A percentile compares a stretch with the other conserved stretches of the same genome.
phyloP scores from a whole-genome alignment of 2,329 filamentous ascomycete species.

The Colletotrichum kahawae region DNA sequence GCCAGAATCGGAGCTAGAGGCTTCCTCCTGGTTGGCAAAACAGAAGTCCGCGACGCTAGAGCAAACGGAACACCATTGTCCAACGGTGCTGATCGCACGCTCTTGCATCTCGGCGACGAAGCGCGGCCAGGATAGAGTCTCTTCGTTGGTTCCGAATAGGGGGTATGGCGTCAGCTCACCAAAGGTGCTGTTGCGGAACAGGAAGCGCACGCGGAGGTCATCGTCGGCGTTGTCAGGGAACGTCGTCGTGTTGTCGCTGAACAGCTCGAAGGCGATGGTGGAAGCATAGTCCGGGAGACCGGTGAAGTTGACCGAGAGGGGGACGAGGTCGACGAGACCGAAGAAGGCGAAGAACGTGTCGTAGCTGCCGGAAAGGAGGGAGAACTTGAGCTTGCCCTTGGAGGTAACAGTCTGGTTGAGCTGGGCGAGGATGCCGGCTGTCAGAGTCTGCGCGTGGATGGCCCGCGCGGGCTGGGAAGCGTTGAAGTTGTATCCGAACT shows the following conservation, averaged over 20 bases:
- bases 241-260: conserved; percentile 25
- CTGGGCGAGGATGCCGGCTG: conserved; percentile 33
- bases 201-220: conserved; percentile 36
- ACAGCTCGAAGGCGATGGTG: conserved; percentile 41
- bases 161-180: conserved; percentile 32
- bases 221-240: conserved; percentile 30
- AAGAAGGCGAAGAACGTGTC: conserved; percentile 42
- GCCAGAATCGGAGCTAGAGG: background rate
- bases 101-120: conserved; percentile 33
- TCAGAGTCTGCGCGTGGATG: conserved; percentile 35
- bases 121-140: conserved; percentile 31
- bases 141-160: conserved; percentile 32
- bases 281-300: conserved; percentile 39
- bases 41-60: conserved; percentile 33
- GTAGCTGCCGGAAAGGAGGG: conserved; percentile 37
- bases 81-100: conserved; percentile 31
- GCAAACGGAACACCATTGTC: conserved; percentile 35
- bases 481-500: conserved; percentile 37
- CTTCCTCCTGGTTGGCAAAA: conserved; percentile 31
- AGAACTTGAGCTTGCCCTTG: conserved; percentile 36
- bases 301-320: conserved; percentile 32
- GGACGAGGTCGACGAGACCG: conserved; percentile 30
- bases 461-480: conserved; percentile 30
- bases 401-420: conserved; percentile 34
- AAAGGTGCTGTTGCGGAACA: conserved; percentile 38